Evolutionary conservation across 257 asterid species (phyloP), one percentile per base, ranked within the genome.

Genomic region (Capsicum rhomboideum): DNA sequence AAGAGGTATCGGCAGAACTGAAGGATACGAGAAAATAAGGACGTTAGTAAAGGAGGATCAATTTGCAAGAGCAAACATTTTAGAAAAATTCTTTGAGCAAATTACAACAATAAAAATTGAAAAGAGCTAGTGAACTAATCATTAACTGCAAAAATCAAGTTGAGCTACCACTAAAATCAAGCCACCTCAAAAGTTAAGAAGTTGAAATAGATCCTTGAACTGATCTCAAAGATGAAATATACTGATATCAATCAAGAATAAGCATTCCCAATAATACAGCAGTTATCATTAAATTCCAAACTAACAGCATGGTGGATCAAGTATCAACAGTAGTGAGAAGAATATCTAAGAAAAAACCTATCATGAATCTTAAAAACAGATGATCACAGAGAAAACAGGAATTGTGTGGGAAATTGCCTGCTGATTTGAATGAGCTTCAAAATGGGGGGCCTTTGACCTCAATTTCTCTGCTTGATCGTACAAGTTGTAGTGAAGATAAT

Each of bases 391-490:
- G 72, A 64, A n/a, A n/a, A 29, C 49, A 6, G 71, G 29, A 84
- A 49, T 56, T 69, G 82, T 31, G 78, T 29, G 44, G 53, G 80
- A 85, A 90, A 59, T 90, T 91, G 87, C 98, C 98, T 95, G 99
- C 86, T 93, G 97, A 88, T 95, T 95, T 23, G 99, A 95, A 87
- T 94, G 98, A 86, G 97, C 98, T 92, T 95, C 99, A 88, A 95
- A 95, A 68, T 94, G 96, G 46, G 98, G 99, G 26, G 99, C 98
- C 94, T 95, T 95, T 75, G 98, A 92, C 89, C 99, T 91, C 91
- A 95, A 86, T 88, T 95, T 95, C 90, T 95, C 99, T 0, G 99
- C 99, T 89, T 95, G 97, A 89, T 95, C 99, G 86, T 95, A 95
- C 31, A 94, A 87, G 87, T 94, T 95, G 88, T 95, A 94, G 80